Conservation (phyloP, 352 stramenopile genomes). For the Phytopythium mirpurense region DNA sequence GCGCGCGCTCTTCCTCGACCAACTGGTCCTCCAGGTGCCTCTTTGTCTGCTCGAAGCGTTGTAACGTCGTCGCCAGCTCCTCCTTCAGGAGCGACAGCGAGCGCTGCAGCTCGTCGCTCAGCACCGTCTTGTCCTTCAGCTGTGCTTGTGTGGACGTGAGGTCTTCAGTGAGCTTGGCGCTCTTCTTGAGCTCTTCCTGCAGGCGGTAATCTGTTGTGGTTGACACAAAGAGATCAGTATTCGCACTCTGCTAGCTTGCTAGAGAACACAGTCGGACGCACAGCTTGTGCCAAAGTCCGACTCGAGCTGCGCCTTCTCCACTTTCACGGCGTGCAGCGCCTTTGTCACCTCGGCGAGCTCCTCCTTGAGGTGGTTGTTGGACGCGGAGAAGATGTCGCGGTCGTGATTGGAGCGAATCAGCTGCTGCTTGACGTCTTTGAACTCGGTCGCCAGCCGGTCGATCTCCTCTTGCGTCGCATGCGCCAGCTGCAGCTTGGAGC, state of each 20-base stretch:
- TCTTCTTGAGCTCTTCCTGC: conserved; percentile 68
- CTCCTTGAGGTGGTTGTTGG: conserved; percentile 73
- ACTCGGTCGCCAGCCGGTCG: conserved; percentile 46
- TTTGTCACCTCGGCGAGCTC: conserved; percentile 62
- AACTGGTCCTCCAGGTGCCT: conserved; percentile 76
- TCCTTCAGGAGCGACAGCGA: conserved; percentile 60
- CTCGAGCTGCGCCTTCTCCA: conserved; percentile 70
- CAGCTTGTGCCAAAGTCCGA: conserved; percentile 63
- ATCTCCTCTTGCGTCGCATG: conserved; percentile 65
- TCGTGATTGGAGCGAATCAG: conserved; percentile 68
- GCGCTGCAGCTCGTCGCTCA: conserved; percentile 50
- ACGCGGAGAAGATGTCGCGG: conserved; percentile 69
- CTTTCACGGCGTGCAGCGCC: conserved; percentile 51
- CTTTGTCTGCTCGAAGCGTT: conserved; percentile 66
- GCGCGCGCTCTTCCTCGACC: conserved; percentile 58
- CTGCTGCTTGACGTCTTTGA: conserved; percentile 62
- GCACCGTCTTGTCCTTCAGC: conserved; percentile 39
- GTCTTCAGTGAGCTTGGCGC: conserved; percentile 36
- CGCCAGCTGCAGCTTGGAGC: conserved; percentile 63
- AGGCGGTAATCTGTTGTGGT: conserved; percentile 33
- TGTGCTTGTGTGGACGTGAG: conserved; percentile 28
- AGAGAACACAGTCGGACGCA: no score
- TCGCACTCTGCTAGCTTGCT: no score
- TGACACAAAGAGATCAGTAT: not conserved
- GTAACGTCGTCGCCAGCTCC: conserved; percentile 44